Evolutionary conservation across 2,329 filamentous ascomycete genomes (phyloP).

Genomic region (Periconia digitata): DNA sequence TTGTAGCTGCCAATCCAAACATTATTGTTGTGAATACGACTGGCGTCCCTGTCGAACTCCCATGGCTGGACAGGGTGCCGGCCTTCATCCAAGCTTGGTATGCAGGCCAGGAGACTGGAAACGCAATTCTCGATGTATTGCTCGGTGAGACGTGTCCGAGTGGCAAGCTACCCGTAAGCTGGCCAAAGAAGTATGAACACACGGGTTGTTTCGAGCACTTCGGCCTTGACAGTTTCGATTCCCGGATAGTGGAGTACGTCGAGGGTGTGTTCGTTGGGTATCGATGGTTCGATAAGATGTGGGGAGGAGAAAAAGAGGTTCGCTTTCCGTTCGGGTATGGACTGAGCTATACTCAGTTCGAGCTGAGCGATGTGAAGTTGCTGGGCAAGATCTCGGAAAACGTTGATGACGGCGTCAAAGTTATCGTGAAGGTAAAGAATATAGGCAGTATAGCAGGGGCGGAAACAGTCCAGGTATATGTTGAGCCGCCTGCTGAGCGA

Average conservation of each 20-base stretch:
- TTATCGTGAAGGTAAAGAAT: slow-evolving; percentile 61
- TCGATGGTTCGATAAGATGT: slow-evolving; percentile 40
- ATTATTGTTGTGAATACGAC: slow-evolving; percentile 67
- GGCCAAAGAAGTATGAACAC: slow-evolving; percentile 65
- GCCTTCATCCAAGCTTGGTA: slow-evolving; percentile 73
- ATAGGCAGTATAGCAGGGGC: slow-evolving; percentile 54
- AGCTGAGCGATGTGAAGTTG: slow-evolving; percentile 42
- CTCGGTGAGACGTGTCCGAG: slow-evolving; percentile 65
- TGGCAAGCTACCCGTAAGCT: slow-evolving; percentile 63
- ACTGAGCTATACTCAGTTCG: slow-evolving; percentile 62
- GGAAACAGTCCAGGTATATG: slow-evolving; percentile 68
- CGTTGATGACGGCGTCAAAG: slow-evolving; percentile 56
- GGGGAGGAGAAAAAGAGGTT: slow-evolving; percentile 54
- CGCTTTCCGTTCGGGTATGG: slow-evolving; percentile 67
- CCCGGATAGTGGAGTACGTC: slow-evolving; percentile 46
- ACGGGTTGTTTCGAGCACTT: slow-evolving; percentile 59
- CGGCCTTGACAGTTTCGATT: slow-evolving; percentile 64
- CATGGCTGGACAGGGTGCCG: slow-evolving; percentile 65
- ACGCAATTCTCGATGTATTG: slow-evolving; percentile 64
- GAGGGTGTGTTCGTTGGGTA: slow-evolving; percentile 25
- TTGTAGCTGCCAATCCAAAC: slow-evolving; percentile 61
- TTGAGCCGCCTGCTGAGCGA: slow-evolving; percentile 55
- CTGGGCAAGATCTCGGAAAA: slow-evolving; percentile 48
- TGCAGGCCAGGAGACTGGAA: slow-evolving; percentile 65
- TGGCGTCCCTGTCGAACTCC: slow-evolving; percentile 69